Percentiles rank a stretch among this genome's conserved stretches.
Conservation (phyloP, 2,329 filamentous ascomycete genomes). For the Graphiopsis chlorocephala region DNA sequence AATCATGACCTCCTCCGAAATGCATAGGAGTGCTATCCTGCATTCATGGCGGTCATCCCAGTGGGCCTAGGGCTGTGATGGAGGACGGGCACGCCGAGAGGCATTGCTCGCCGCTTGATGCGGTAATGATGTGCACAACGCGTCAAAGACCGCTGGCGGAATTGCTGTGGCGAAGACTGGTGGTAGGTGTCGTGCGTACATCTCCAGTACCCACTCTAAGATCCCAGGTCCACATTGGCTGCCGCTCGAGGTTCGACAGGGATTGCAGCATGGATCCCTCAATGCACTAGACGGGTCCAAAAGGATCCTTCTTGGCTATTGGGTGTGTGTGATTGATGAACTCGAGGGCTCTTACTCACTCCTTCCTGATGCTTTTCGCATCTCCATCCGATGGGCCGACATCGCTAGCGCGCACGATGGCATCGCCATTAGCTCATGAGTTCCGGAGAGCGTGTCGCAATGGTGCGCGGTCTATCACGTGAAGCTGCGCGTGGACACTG, state of each 20-base stretch:
- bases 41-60: neutral
- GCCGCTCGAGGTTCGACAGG: neutral
- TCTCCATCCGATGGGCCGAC: neutral
- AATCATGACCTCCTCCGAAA: neutral
- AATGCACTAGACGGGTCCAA: conserved; percentile 12
- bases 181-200: conserved; percentile 13
- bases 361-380: neutral
- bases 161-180: conserved; percentile 12
- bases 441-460: neutral
- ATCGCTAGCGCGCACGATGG: neutral
- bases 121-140: conserved; percentile 11
- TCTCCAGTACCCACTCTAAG: conserved; percentile 5
- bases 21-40: conserved; percentile 3
- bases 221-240: conserved; percentile 8
- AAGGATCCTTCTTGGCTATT: conserved; percentile 10
- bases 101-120: conserved; percentile 9
- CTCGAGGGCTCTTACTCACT: conserved; percentile 11
- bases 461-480: neutral
- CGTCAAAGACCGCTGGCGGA: conserved; percentile 13
- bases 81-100: conserved; percentile 11
- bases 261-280: conserved; percentile 9
- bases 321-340: conserved; percentile 7
- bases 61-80: conserved; percentile 8
- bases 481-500: neutral
- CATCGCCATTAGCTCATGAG: neutral